Evolutionary conservation across 306 rosid species (phyloP).

Genomic region (Ceratonia siliqua): DNA sequence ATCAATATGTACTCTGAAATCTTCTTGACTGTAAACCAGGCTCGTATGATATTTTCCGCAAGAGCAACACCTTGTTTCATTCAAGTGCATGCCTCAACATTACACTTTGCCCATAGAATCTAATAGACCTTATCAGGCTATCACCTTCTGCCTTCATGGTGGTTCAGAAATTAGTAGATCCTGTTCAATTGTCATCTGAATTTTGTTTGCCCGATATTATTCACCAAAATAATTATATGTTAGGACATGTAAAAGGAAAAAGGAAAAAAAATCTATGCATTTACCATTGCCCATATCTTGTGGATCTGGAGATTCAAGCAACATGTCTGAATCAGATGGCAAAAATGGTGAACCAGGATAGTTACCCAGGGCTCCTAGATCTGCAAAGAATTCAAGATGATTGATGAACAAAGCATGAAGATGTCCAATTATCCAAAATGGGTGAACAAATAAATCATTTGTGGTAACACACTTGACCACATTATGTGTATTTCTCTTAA

Average conservation of each 20-base stretch:
- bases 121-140: background rate
- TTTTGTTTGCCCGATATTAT: conserved; percentile 12
- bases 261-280: background rate
- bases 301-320: conserved; percentile 89
- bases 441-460: background rate
- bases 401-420: background rate
- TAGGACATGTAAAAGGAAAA: background rate
- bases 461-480: background rate
- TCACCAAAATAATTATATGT: background rate
- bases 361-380: conserved; percentile 90
- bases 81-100: background rate
- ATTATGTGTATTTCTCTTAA: background rate
- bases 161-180: background rate
- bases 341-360: conserved; percentile 95
- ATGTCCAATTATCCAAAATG: background rate
- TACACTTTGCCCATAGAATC: background rate
- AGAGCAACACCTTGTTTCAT: background rate
- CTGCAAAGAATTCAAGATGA: conserved; percentile 52
- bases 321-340: conserved; percentile 87
- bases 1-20: background rate
- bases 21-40: background rate
- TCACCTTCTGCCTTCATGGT: background rate
- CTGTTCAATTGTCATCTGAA: conserved; percentile 9
- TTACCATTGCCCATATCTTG: conserved; percentile 76
- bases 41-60: background rate